Percentiles rank a stretch among this genome's conserved stretches.
Conservation (phyloP, 352 stramenopile species). For the Phytophthora foliorum region DNA sequence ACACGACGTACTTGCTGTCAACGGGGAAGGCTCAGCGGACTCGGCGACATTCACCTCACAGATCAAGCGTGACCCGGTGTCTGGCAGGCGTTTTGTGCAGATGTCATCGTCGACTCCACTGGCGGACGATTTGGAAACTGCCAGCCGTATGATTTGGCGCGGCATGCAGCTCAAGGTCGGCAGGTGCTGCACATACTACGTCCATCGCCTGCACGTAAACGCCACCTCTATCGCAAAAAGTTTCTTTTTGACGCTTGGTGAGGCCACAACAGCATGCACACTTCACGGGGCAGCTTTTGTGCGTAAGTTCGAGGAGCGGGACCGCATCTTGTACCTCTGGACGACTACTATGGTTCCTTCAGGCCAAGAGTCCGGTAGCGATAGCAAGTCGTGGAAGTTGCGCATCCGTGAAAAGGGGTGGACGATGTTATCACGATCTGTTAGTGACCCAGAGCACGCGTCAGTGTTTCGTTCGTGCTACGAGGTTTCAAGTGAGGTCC, state of each 20-base stretch:
- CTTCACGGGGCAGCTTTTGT: constrained; percentile 25
- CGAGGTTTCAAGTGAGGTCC: constrained; percentile 26
- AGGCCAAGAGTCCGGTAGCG: neutral
- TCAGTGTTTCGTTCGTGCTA: constrained; percentile 30
- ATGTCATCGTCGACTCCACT: constrained; percentile 22
- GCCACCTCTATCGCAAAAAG: constrained; percentile 31
- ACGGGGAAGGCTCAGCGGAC: neutral
- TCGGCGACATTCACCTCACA: constrained; percentile 20
- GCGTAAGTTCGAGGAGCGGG: constrained; percentile 24
- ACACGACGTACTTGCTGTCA: constrained; percentile 12
- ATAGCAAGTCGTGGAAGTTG: constrained; percentile 12
- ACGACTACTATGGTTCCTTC: constrained; percentile 26
- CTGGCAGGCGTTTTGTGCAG: constrained; percentile 16
- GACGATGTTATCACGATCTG: constrained; percentile 20
- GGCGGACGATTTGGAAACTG: constrained; percentile 16
- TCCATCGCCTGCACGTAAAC: constrained; percentile 28
- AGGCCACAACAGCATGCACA: neutral
- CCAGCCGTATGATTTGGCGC: constrained; percentile 28
- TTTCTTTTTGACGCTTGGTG: constrained; percentile 23
- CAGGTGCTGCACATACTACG: constrained; percentile 22
- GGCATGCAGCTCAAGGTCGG: constrained; percentile 25
- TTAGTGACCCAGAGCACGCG: constrained; percentile 17
- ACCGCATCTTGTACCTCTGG: constrained; percentile 33
- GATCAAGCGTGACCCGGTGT: constrained; percentile 22
- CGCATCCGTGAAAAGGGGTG: constrained; percentile 32